Evolutionary conservation across 2,329 filamentous ascomycete species (phyloP), one percentile per base, ranked within the genome.

Genomic region (Phialocephala sp.): DNA sequence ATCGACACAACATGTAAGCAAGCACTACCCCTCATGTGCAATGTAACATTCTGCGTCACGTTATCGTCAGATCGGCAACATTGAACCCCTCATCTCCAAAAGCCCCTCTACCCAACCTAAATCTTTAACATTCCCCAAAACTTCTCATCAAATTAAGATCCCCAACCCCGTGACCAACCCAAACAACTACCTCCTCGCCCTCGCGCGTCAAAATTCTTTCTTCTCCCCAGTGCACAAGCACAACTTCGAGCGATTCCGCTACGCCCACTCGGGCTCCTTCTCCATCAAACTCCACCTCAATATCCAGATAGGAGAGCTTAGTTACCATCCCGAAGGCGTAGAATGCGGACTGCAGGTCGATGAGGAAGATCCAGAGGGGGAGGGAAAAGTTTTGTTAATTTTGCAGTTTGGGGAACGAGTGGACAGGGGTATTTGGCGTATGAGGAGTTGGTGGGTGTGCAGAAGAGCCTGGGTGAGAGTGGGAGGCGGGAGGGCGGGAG

Each of bases 211-310:
- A 52, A 18, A 55, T 6, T 27, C 45, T 35, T 72, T 72, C 58
- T 71, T 66, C 61, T 72, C 71, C 8, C 71, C 71, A 1, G 43
- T 66, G 2, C 69, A 72, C 58, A 62, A 55, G 11, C 69, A 72
- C 64, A 72, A 71, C 55, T 72, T 72, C 50, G 71, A 72, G 36
- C 69, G 70, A 57, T 71, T 72, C 60, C 71, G 71, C 45, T 72
- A 59, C 58, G 63, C 69, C 1, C 27, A 63, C 9, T 37, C 58
- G 6, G 66, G 64, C 8, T 57, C 63, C 12, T 62, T 72, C 24
- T 64, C 59, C n/a, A 65, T 70, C 22, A 9, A 36, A 1, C 65
- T 65, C 14, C 55, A 66, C 36, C 32, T 71, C 20, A 37, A 60
- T 5, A 45, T 72, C 5, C 35, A 32, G 12, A 47, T 68, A 37